Evolutionary conservation across 305 asterid species (phyloP), one percentile per base, ranked within the genome.

Genomic region (Rubia balearica): DNA sequence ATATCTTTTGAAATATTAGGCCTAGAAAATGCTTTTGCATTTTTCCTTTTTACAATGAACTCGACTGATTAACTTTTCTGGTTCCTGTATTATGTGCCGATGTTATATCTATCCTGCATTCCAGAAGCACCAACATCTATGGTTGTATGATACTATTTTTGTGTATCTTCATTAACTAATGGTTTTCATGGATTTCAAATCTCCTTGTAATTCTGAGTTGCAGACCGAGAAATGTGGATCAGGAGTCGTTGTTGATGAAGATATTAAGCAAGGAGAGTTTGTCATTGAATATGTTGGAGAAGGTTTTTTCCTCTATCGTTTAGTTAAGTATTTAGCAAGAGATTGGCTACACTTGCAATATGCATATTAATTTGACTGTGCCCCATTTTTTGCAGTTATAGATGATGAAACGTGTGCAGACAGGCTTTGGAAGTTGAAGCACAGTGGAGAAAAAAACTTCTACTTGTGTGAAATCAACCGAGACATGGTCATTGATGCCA

Each of bases 221-320:
- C 95, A 94, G 98, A 94, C 99, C n/a, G 93, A 88, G 81, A 94
- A 88, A 81, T 94, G 99, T 87, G 99, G 99, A 77, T 76, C 83
- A 80, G 99, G 99, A 60, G 86, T 94, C 65, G 87, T 91, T 69
- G 96, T 98, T 61, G 98, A 87, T 76, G 99, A 94, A 85, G 92
- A 94, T 79, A 89, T 94, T 80, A 87, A 74, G 71, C 83, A 59
- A 79, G 96, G 96, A 79, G 99, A 91, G 53, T 94, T 88, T 82
- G 87, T 91, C 74, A 85, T 94, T 75, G 99, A 94, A 83, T 94
- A 94, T 87, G 99, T 94, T 69, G 99, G 99, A 71, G 99, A 94
- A 94, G 98, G 99, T 91, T 76, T 42, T 19, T 65, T 65, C 48
- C 40, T 19, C 48, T 33, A 14, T 36, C 11, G 48, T 63, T 65